Percentiles rank a stretch among this genome's conserved stretches.
Conservation (phyloP, 164 flowering plant species). For the Vitis vinifera region DNA sequence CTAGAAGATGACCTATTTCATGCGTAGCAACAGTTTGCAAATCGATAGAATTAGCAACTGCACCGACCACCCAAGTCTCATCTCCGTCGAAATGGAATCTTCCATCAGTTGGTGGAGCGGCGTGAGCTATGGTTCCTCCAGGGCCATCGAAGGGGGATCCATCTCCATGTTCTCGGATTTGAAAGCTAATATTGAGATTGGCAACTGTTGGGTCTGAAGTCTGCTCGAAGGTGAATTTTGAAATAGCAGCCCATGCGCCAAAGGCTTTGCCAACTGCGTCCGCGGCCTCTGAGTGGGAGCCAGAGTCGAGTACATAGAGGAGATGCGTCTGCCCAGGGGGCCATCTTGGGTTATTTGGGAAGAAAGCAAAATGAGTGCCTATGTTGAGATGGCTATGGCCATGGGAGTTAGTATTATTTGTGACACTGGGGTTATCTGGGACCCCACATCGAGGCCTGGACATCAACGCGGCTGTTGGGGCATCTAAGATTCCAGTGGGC, state of each 20-base stretch:
- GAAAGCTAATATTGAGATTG: conserved; percentile 17
- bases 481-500: conserved; percentile 32
- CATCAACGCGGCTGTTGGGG: conserved; percentile 25
- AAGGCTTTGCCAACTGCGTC: not conserved
- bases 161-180: conserved; percentile 25
- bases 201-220: not conserved
- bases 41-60: conserved; percentile 10
- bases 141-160: conserved; percentile 27
- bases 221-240: conserved; percentile 3
- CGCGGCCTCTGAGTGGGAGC: not conserved
- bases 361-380: conserved; percentile 6
- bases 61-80: too few species aligned
- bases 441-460: conserved; percentile 37
- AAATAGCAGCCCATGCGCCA: not conserved
- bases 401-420: not conserved
- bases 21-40: conserved; percentile 45
- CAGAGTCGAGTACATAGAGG: not conserved
- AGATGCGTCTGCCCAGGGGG: not conserved
- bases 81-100: too few species aligned
- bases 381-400: not conserved
- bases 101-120: not conserved
- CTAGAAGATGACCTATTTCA: conserved; percentile 56
- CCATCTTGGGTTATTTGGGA: conserved; percentile 8
- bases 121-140: conserved; percentile 27
- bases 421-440: conserved; percentile 21